A percentile compares a stretch with the other conserved stretches of the same genome.
Evolutionary conservation across 306 rosid species (phyloP).

Genomic region (Castanea crenata): DNA sequence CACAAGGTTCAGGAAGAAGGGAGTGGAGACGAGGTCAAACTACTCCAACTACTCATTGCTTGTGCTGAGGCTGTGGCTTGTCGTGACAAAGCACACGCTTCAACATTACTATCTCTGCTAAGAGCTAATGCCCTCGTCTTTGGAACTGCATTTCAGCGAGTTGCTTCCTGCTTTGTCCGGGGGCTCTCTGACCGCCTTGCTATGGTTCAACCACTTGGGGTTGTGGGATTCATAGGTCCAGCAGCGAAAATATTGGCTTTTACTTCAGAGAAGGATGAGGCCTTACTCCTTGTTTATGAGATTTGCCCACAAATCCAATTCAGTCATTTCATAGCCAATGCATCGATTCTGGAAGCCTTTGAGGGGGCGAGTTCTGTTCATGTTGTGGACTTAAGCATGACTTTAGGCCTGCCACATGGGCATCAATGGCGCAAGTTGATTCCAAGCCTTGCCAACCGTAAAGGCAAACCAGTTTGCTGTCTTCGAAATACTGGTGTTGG

Average conservation of each 20-base stretch:
- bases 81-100: constrained; percentile 70
- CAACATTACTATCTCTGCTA: constrained; percentile 53
- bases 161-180: constrained; percentile 85
- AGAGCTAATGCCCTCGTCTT: constrained; percentile 64
- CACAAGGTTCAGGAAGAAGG: constrained; percentile 40
- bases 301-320: constrained; percentile 79
- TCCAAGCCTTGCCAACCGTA: constrained; percentile 39
- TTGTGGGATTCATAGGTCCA: constrained; percentile 28
- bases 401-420: constrained; percentile 60
- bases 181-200: constrained; percentile 61
- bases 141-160: constrained; percentile 80
- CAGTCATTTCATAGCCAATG: constrained; percentile 77
- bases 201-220: constrained; percentile 52
- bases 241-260: constrained; percentile 40
- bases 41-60: constrained; percentile 76
- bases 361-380: constrained; percentile 81
- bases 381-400: constrained; percentile 80
- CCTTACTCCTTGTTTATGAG: constrained; percentile 65
- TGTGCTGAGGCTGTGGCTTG: constrained; percentile 93
- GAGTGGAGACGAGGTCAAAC: constrained; percentile 66
- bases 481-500: constrained; percentile 71
- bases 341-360: constrained; percentile 85
- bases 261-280: constrained; percentile 57
- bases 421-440: constrained; percentile 77
- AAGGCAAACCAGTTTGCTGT: constrained; percentile 24